Base-by-base conservation (phyloP, 805 yeast species). In the Pichia californica region DNA sequence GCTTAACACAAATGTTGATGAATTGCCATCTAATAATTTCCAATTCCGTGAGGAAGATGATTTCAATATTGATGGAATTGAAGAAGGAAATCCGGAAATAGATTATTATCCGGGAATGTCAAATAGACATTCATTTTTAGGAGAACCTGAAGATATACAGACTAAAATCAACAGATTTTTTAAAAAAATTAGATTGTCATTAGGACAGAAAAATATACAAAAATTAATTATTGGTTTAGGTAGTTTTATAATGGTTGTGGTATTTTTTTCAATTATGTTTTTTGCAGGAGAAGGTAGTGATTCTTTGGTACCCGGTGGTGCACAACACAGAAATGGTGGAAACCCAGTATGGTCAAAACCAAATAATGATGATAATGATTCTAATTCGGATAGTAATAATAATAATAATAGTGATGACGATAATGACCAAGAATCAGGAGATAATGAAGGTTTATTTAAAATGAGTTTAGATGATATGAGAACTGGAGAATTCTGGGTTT, bases 401-500 rank as follows among this genome's bases (percentile, higher is more conserved):
- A 35, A 13, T 26, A 25, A 20, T 23, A 15, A 20, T n/a, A 21
- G 32, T 29, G 36, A 36, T 20, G 28, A 29, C 25, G 19, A 26
- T 21, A 19, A 16, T 26, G 18, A 14, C 7, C 27, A 31, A 26
- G 37, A 29, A 20, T 7, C 13, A 11, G n/a, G 10, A 1, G 11
- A 26, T 7, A 11, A 18, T 10, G 39, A 5, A 6, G 19, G 35
- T 11, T 30, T 41, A 4, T 49, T 49, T 31, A 48, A 48, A 37
- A 49, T 65, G 52, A 49, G 56, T 11, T 37, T 66, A 18, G 44
- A 50, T 5, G 66, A 57, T 21, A 52, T 52, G 44, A 49, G 67
- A 37, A 41, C 40, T 45, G 70, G 68, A 0, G 23, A 42, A 7
- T 65, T 54, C 38, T 57, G 56, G 43, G 59, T 56, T 3, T 58